Evolutionary conservation across 495 filamentous ascomycete species (phyloP), one percentile per base, ranked within the genome.

Genomic region (Aspergillus sclerotiicarbonarius): DNA sequence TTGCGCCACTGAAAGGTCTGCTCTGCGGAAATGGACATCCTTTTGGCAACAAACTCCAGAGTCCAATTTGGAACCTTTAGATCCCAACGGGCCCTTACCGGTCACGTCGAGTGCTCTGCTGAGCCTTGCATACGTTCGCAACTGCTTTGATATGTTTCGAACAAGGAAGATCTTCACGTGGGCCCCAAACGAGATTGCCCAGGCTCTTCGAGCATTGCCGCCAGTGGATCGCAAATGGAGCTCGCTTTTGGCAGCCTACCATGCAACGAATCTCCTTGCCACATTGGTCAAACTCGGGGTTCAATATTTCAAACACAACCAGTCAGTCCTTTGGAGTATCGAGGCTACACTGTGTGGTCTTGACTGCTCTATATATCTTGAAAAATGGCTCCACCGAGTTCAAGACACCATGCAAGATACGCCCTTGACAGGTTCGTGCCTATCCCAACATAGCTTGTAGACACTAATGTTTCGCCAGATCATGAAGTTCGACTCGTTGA

Each of bases 291-390:
- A 82, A 60, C 67, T 81, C 37, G 84, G 84, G 0, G 79, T 86
- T 10, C 81, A 79, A 41, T 83, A 83, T 54, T 78, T 87, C 8
- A 82, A 83, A 19, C 76, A 78, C 55, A 84, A 80, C 1, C 84
- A 86, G 61, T 80, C 80, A 5, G 69, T 79, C 18, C 75, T 82
- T 59, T 87, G 84, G 84, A 82, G 80, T 54, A 82, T 86, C 62
- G 83, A 86, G 58, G 78, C 84, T 62, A 80, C 80, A 8, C 59
- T 87, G 10, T 82, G 78, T 56, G 82, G 82, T 32, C 71, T 86
- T 1, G 82, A 87, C 58, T 86, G 82, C 59, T 82, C 83, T 20
- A 74, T 85, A 31, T 77, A 86, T 9, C 71, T 87, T n/a, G 62
- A 61, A 43, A 73, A 73, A 55, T 76, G 71, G 73, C 66, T 76